These are phyloP conservation scores for Testicularia cyperi DNA, from an alignment of 1,284 basidiomycete genomes.

Conservation along the genomic window DNA sequence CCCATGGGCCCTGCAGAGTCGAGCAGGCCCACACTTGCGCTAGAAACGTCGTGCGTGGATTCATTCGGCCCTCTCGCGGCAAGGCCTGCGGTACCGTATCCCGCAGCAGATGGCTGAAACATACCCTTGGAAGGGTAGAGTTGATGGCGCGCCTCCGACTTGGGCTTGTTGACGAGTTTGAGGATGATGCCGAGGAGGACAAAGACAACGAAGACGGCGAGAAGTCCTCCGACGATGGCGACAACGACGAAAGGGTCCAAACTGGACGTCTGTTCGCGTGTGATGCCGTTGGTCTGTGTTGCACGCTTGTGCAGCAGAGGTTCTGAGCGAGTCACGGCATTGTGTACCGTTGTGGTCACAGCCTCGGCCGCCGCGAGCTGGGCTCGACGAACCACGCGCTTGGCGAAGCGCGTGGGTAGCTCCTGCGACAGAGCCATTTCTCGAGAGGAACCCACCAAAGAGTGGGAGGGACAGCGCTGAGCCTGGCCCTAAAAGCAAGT, in stretches of 20 bases:
- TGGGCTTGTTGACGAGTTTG: constrained; percentile 30
- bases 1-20: constrained; percentile 39
- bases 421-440: constrained; percentile 19
- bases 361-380: constrained; percentile 1
- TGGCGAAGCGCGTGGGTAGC: constrained; percentile 29
- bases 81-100: constrained; percentile 13
- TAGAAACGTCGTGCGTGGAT: constrained; percentile 26
- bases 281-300: constrained; percentile 1
- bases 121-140: constrained; percentile 8
- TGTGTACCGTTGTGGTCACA: constrained; percentile 3
- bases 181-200: constrained; percentile 31
- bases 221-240: constrained; percentile 26
- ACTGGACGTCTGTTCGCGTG: constrained; percentile 18
- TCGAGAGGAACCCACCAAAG: too few relatives aligned
- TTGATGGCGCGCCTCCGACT: constrained; percentile 9
- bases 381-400: constrained; percentile 28
- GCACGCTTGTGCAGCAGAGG: background rate
- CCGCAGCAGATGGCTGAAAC: constrained; percentile 41
- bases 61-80: too few relatives aligned
- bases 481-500: too few relatives aligned
- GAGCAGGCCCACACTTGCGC: constrained; percentile 23
- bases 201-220: constrained; percentile 29
- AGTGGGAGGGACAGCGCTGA: too few relatives aligned
- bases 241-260: constrained; percentile 18
- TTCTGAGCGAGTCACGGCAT: background rate